Conservation (phyloP, 2,329 filamentous ascomycete genomes). For the Cryphonectria carpinicola region DNA sequence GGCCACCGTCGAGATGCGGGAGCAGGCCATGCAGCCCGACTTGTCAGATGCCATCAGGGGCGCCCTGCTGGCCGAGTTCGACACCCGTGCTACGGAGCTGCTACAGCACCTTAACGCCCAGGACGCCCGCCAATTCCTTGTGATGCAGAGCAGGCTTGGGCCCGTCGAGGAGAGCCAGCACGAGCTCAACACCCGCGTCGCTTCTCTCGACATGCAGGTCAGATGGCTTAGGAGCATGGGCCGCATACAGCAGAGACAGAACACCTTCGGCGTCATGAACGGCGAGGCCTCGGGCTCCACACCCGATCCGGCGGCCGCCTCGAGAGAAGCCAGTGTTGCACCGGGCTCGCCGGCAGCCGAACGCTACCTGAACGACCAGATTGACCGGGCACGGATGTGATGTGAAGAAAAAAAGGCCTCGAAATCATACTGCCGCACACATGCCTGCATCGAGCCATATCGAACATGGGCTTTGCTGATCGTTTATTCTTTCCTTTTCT, state of each 20-base stretch:
- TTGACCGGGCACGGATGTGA: conserved; percentile 10
- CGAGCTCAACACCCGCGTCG: conserved; percentile 60
- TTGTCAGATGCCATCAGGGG: not conserved
- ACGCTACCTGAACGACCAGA: conserved; percentile 3
- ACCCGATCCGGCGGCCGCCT: not conserved
- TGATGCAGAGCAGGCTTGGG: conserved; percentile 64
- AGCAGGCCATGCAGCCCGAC: not conserved
- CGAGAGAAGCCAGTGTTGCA: not conserved
- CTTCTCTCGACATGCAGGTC: conserved; percentile 63
- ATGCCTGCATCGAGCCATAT: not conserved
- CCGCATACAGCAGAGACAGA: conserved; percentile 30
- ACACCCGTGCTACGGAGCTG: conserved; percentile 60
- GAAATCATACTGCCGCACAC: not conserved
- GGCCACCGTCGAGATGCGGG: not conserved
- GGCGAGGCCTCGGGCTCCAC: conserved; percentile 1
- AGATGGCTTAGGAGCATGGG: conserved; percentile 58
- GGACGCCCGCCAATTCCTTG: conserved; percentile 63
- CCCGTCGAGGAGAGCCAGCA: conserved; percentile 66
- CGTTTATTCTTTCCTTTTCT: too few relatives aligned
- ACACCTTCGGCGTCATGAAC: conserved; percentile 90
- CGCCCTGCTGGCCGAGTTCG: conserved; percentile 52
- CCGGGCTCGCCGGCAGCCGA: not conserved
- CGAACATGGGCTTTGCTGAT: not conserved
- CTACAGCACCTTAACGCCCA: conserved; percentile 61
- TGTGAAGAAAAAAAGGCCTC: not conserved